These are phyloP conservation scores for Sporisorium reilianum DNA, from an alignment of 1,284 basidiomycete species.

Conservation along the genomic window DNA sequence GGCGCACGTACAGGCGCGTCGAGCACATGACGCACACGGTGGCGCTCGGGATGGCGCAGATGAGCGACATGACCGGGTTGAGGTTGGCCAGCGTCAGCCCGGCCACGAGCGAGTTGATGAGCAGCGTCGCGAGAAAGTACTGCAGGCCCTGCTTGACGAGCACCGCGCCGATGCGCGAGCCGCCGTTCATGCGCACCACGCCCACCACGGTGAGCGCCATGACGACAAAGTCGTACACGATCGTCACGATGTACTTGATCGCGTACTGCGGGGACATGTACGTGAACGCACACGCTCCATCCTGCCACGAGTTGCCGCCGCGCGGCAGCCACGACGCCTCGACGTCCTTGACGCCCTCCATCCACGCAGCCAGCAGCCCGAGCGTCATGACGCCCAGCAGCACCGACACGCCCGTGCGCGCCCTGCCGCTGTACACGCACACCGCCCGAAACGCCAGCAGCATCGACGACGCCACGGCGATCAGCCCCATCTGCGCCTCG, in stretches of 20 bases:
- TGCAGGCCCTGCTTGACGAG: conserved; percentile 55
- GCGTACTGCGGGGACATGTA: conserved; percentile 35
- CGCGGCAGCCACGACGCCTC: conserved; percentile 31
- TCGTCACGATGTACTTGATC: conserved; percentile 52
- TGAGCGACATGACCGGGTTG: conserved; percentile 56
- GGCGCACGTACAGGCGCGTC: conserved; percentile 55
- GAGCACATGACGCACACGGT: conserved; percentile 50
- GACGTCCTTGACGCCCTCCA: conserved; percentile 48
- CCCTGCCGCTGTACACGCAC: conserved; percentile 42
- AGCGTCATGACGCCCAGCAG: conserved; percentile 37
- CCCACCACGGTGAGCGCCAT: conserved; percentile 54
- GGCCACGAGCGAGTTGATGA: conserved; percentile 50
- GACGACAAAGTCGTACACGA: conserved; percentile 44
- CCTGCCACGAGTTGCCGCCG: conserved; percentile 42
- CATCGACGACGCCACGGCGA: conserved; percentile 33
- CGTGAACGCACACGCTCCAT: conserved; percentile 39
- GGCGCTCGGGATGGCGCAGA: conserved; percentile 48
- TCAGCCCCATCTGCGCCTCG: conserved; percentile 51
- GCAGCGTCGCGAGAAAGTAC: conserved; percentile 55
- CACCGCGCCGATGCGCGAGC: conserved; percentile 49
- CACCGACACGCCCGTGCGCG: conserved; percentile 25
- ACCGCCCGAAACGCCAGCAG: conserved; percentile 47
- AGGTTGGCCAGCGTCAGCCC: conserved; percentile 48
- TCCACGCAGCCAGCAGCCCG: conserved; percentile 51
- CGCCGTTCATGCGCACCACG: conserved; percentile 47